Conservation (phyloP, 2,329 filamentous ascomycete species). For the Metarhizium guizhouense region DNA sequence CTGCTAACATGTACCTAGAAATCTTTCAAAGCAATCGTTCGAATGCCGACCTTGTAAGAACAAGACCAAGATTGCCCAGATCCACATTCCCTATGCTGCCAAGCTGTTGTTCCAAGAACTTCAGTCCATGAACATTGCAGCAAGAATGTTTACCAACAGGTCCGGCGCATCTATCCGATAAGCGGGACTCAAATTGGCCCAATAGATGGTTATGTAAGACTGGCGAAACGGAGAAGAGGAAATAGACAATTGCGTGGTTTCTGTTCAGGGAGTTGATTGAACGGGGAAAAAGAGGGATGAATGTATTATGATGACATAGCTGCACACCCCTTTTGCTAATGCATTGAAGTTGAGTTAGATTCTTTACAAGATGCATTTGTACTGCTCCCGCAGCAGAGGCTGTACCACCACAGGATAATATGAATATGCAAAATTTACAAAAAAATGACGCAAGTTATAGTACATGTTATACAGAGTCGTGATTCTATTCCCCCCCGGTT, state of each 20-base stretch:
- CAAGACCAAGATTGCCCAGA: slow-evolving; percentile 96
- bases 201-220: not conserved
- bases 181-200: slow-evolving; percentile 7
- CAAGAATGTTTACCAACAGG: slow-evolving; percentile 89
- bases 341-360: not conserved
- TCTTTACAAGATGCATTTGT: not conserved
- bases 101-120: slow-evolving; percentile 98
- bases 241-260: not conserved
- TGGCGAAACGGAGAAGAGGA: not conserved
- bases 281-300: not conserved
- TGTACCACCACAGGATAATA: slow-evolving; percentile 4
- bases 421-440: not conserved
- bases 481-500: not conserved
- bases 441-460: not conserved
- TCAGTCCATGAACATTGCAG: slow-evolving; percentile 96
- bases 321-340: not conserved
- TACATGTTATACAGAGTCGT: not conserved
- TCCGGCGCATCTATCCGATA: slow-evolving; percentile 66
- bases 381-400: slow-evolving; percentile 1
- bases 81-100: slow-evolving; percentile 95
- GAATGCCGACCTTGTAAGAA: slow-evolving; percentile 98
- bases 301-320: slow-evolving; percentile 4
- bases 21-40: slow-evolving; percentile 90
- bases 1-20: slow-evolving; percentile 44
- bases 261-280: not conserved